These are phyloP conservation scores for Suillus ampliporus DNA, from an alignment of 768 basidiomycete genomes.

Conservation along the genomic window DNA sequence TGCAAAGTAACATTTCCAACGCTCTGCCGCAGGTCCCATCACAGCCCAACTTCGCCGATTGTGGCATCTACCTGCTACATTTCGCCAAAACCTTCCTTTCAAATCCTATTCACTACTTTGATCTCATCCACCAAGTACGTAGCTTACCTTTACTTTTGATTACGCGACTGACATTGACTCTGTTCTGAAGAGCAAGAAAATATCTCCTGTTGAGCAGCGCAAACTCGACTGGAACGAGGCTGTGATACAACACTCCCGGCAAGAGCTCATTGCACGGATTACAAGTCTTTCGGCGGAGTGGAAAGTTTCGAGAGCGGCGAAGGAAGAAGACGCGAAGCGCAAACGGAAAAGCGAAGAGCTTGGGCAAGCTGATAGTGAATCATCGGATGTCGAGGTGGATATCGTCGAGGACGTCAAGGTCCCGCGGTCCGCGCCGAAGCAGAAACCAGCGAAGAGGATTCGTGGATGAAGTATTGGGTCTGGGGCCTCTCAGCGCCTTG, in stretches of 20 bases:
- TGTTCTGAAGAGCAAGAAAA: constrained; percentile 34
- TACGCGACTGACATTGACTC: constrained; percentile 7
- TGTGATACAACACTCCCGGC: constrained; percentile 52
- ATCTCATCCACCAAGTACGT: constrained; percentile 49
- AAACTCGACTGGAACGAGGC: constrained; percentile 58
- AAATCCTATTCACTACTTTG: constrained; percentile 57
- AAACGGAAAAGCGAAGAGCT: constrained; percentile 34
- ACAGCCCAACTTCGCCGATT: constrained; percentile 91
- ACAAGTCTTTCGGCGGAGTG: constrained; percentile 56
- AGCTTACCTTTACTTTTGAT: background rate
- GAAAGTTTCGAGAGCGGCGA: constrained; percentile 49
- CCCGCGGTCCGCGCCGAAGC: constrained; percentile 14
- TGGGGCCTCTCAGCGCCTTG: background rate
- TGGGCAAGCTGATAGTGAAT: constrained; percentile 26
- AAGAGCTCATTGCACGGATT: constrained; percentile 49
- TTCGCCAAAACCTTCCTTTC: constrained; percentile 80
- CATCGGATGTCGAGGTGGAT: constrained; percentile 48
- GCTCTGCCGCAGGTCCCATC: constrained; percentile 67
- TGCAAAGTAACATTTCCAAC: background rate
- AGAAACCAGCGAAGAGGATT: constrained; percentile 26
- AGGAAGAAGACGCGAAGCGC: constrained; percentile 37
- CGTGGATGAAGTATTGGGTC: constrained; percentile 31
- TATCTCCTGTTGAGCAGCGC: constrained; percentile 43
- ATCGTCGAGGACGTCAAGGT: constrained; percentile 40
- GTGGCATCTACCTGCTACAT: constrained; percentile 91